Base-by-base conservation (phyloP, 768 basidiomycete genomes). In the Psilocybe cyanescens region DNA sequence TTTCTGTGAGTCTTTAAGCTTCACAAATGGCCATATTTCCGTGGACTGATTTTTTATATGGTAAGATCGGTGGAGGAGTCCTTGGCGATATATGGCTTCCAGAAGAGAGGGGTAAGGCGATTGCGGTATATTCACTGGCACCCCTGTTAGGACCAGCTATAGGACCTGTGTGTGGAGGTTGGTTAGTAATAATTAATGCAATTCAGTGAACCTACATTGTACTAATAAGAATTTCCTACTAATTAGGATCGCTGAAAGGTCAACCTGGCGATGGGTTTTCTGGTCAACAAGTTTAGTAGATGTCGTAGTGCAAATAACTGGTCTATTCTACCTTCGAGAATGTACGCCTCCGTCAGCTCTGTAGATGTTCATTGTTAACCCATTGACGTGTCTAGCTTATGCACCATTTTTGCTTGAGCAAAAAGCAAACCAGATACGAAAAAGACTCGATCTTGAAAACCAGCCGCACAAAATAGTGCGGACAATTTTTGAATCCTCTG, bases 211-310 rank as follows among this genome's bases (percentile, higher is more conserved):
- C 3, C 4, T 1, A 24, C 3, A 53, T 39, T 19, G 12, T 37
- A 37, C 6, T 28, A 66, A 78, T 1, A 47, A 53, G 30, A 19
- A 19, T 55, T 55, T 19, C 9, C 14, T 46, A 46, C 14, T 19
- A 19, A 19, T 19, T 59, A 81, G 80, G 79, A 83, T 92, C 30
- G 84, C 85, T 0, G 76, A 90, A 45, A 76, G 74, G 41, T 81
- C 87, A 0, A 86, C 86, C 0, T 91, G 89, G 89, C 76, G 87
- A 69, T 91, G 88, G 89, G 88, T 89, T 33, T 92, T 91, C 70
- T 89, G 89, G 85, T 83, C 87, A 0, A 87, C 86, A 4, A 83
- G 78, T 35, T 86, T 89, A 39, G 77, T 81, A 0, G 86, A 84
- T 62, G 85, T 75, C 0, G 62, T 69, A 33, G 70, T 92, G 33